phyloP scores from a whole-genome alignment of 225 moss, liverwort and hornwort genomes.

The Marchantia paleacea region DNA sequence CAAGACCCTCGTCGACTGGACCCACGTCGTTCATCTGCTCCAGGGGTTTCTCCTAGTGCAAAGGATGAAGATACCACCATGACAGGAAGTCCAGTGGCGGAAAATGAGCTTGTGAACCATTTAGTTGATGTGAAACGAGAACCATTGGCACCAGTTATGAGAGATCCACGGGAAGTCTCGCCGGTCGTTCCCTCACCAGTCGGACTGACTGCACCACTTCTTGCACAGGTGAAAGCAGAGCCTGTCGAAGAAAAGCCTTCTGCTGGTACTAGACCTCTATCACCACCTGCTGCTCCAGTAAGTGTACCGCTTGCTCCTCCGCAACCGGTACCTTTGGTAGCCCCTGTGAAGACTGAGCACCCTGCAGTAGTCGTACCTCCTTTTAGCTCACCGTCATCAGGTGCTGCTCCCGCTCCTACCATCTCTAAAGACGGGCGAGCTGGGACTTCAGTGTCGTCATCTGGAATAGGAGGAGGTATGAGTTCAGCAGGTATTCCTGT shows the following conservation, averaged over 20 bases:
- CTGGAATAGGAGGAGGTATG: slow-evolving; percentile 28
- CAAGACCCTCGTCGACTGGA: slow-evolving; percentile 79
- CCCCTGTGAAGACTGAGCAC: slow-evolving; percentile 32
- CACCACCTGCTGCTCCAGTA: slow-evolving; percentile 44
- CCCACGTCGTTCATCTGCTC: slow-evolving; percentile 48
- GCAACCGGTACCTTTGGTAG: slow-evolving; percentile 9
- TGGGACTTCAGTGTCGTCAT: slow-evolving; percentile 17
- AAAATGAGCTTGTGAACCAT: slow-evolving; percentile 34
- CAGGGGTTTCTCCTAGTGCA: slow-evolving; percentile 50
- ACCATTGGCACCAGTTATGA: slow-evolving; percentile 43
- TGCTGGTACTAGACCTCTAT: slow-evolving; percentile 42
- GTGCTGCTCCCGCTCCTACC: slow-evolving; percentile 9
- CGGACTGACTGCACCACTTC: slow-evolving; percentile 42
- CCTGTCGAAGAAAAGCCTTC: slow-evolving; percentile 51
- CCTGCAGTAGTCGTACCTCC: slow-evolving; percentile 1
- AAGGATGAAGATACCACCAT: slow-evolving; percentile 51
- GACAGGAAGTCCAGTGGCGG: slow-evolving; percentile 26
- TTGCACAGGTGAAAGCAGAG: slow-evolving; percentile 69
- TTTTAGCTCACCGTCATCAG: not conserved
- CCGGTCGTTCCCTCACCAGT: slow-evolving; percentile 44
- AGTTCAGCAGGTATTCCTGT: slow-evolving; percentile 46
- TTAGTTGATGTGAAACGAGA: slow-evolving; percentile 52
- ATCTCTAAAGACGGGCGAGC: slow-evolving; percentile 23
- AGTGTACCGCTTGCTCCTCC: slow-evolving; percentile 13
- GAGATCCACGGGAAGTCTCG: slow-evolving; percentile 66